Evolutionary conservation across 371 early-diverging fungal genomes (phyloP), one percentile per base, ranked within the genome.

Genomic region (Mortierella sp.): DNA sequence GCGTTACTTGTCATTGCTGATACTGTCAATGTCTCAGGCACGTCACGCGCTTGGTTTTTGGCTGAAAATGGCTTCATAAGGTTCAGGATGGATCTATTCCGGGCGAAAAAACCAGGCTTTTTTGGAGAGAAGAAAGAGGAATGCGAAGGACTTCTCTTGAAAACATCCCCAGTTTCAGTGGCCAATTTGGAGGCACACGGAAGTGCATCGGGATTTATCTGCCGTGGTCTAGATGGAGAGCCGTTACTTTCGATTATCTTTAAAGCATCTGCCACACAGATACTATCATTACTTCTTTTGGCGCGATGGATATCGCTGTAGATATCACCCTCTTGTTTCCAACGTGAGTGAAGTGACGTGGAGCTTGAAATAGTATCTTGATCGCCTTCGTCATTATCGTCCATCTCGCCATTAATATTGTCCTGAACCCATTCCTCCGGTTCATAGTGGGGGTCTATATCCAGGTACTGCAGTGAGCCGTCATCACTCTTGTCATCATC

Each of bases 391-490:
- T 40, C 43, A 47, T 47, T 20, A 1, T 47, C 16, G 49, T 47
- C 14, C 20, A 20, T 8, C 12, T 60, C 37, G 35, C 39, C n/a
- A 4, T 68, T 22, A 22, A 26, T 26, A 14, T 26, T 28, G 22
- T 14, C 28, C 54, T 63, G 58, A 20, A 52, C 3, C 62, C 58
- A 57, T 20, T 12, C 64, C 0, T 62, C 37, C 9, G 39, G 20
- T 0, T 54, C 47, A 39, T 58, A 39, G 1, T 1, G 0, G 2
- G 57, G 26, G 3, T 45, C 64, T 52, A 73, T 61, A 30, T 68
- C 73, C 20, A 73, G 43, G 28, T 66, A 73, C 39, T 68, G 68
- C 6, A 72, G 66, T 14, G 66, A 24, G 16, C 37, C 66, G 4
- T 64, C 51, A 60, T 62, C 63, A 20, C 51, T 47, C 28, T 40